Conservation (phyloP, 495 filamentous ascomycete species). For the Oidiodendron maius region DNA sequence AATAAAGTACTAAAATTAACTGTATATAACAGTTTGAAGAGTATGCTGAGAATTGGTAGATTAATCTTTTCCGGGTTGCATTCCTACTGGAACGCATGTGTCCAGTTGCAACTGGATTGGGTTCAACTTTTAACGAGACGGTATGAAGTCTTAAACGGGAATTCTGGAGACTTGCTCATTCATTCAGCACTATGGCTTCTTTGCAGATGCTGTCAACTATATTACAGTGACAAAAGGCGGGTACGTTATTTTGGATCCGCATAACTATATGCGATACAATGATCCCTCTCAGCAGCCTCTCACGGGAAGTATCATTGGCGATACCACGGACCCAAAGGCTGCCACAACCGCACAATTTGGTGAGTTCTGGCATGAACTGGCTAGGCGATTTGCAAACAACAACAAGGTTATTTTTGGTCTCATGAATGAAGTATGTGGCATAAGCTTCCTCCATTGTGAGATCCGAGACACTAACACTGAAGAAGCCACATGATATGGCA, state of each 20-base stretch:
- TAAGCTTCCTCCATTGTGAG: neutral
- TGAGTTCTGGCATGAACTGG: conserved; percentile 46
- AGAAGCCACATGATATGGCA: conserved; percentile 48
- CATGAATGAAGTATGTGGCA: conserved; percentile 27
- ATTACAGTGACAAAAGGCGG: conserved; percentile 41
- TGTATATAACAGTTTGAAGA: too few relatives aligned
- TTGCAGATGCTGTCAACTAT: conserved; percentile 45
- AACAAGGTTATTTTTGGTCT: conserved; percentile 46
- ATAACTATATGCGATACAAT: conserved; percentile 53
- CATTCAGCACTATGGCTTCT: conserved; percentile 35
- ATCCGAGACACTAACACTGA: conserved; percentile 4
- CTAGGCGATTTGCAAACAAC: conserved; percentile 38
- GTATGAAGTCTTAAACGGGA: conserved; percentile 3
- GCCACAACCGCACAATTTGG: conserved; percentile 44
- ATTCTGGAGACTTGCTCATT: neutral
- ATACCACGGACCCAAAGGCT: conserved; percentile 34
- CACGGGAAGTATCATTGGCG: conserved; percentile 43
- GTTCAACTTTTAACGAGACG: conserved; percentile 46
- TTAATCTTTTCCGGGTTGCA: conserved; percentile 48
- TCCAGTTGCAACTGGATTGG: conserved; percentile 39
- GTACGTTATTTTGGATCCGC: conserved; percentile 46
- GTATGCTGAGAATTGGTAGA: too few relatives aligned
- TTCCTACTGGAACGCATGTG: conserved; percentile 51
- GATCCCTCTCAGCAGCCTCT: conserved; percentile 43
- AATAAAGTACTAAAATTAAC: too few relatives aligned